Percentiles rank a stretch among this genome's conserved stretches.
phyloP scores from a whole-genome alignment of 495 filamentous ascomycete species.

The Trichocladium uniseriatum region DNA sequence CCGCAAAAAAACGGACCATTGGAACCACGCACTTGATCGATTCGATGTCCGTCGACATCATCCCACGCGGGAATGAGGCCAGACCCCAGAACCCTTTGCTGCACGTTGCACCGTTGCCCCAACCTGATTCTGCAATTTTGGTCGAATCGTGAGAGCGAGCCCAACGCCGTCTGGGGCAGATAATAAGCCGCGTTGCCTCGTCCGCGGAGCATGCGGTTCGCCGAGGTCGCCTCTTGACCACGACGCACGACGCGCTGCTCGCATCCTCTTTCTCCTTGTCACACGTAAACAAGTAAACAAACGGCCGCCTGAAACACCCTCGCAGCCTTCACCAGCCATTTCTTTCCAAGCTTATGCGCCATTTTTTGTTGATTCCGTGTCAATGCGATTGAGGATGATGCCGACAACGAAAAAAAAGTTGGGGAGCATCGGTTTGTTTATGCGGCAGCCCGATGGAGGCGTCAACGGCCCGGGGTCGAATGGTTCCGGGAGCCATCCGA shows the following conservation, averaged over 20 bases:
- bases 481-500: conserved; percentile 9
- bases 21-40: conserved; percentile 23
- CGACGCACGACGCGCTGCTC: background rate
- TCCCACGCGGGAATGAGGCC: conserved; percentile 9
- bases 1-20: conserved; percentile 18
- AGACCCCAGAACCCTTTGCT: conserved; percentile 7
- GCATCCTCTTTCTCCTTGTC: conserved; percentile 3
- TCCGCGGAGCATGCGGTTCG: conserved; percentile 2
- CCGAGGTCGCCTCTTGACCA: background rate
- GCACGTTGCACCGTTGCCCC: conserved; percentile 16
- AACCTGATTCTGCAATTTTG: conserved; percentile 8
- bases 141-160: conserved; percentile 25
- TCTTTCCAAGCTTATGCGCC: conserved; percentile 8
- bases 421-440: conserved; percentile 23
- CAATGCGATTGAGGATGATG: conserved; percentile 27
- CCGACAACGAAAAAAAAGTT: conserved; percentile 28
- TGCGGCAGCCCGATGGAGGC: conserved; percentile 17
- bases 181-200: conserved; percentile 22
- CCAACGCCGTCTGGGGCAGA: conserved; percentile 18
- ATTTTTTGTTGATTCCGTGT: background rate
- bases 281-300: conserved; percentile 23
- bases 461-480: conserved; percentile 8
- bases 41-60: conserved; percentile 11
- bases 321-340: conserved; percentile 6
- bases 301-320: background rate